Evolutionary conservation across 768 basidiomycete species (phyloP), one percentile per base, ranked within the genome.

Genomic region (Lactifluus volemus): DNA sequence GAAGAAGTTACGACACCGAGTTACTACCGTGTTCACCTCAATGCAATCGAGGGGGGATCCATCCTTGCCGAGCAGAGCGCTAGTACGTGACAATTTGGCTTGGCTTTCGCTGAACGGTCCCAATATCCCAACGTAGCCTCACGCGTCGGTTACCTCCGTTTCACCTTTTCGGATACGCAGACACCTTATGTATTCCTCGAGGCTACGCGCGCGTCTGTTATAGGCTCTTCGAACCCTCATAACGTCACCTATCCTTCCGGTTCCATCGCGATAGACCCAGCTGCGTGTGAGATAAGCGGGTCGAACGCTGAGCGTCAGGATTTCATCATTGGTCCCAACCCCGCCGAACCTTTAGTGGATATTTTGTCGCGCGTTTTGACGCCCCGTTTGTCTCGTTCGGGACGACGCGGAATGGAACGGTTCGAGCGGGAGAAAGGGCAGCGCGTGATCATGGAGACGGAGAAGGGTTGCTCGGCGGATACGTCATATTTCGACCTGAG

Each of bases 241-340:
- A 79, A 81, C 68, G 54, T 78, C 38, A 81, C 84, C 0, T 85
- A 75, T 63, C 84, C 85, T 0, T 64, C 74, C 4, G 87, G 87
- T 3, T 71, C 73, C 7, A 70, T 88, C 34, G 50, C 70, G 12
- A 75, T 89, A 51, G 72, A 78, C 52, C 73, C 77, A 3, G 53
- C 63, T 7, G 61, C 66, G 4, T 70, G 71, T 30, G 83, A 85
- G 73, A 81, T 89, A 38, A 80, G 77, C 44, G 88, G 88, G 9
- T 79, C 71, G 65, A 87, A 84, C 58, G 75, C 80, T 14, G 88
- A 89, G 64, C 77, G 85, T 34, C 86, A 89, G 68, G 88, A 90
- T 70, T 76, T 75, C 67, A 86, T 88, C 64, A 82, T 89, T 49
- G 79, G 81, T 0, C 86, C 86, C 1, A 73, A 71, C 50, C 66